phyloP scores from a whole-genome alignment of 306 rosid genomes.

The Glycine latifolia region DNA sequence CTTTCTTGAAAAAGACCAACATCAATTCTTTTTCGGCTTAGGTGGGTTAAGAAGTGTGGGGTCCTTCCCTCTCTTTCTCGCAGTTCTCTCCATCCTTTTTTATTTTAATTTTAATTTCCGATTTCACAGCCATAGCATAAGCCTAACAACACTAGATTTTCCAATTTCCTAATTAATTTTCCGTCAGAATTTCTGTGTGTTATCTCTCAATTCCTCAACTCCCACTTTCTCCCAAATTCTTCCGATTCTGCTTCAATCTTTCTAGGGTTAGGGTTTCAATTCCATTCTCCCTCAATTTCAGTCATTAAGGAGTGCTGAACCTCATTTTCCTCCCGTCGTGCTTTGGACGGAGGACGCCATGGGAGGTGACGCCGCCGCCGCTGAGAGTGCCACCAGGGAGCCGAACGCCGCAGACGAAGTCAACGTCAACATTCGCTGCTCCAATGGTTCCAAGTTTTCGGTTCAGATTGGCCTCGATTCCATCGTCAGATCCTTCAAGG shows the following conservation, averaged over 20 bases:
- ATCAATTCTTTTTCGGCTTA: slow-evolving; percentile 54
- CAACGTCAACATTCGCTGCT: slow-evolving; percentile 69
- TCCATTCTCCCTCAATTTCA: not conserved
- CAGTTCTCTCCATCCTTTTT: not conserved
- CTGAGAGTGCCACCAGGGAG: slow-evolving; percentile 49
- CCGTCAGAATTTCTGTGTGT: not conserved
- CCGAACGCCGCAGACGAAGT: slow-evolving; percentile 51
- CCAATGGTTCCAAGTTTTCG: slow-evolving; percentile 77
- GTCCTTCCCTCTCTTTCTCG: not conserved
- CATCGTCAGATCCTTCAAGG: slow-evolving; percentile 68
- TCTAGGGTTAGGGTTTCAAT: slow-evolving; percentile 52
- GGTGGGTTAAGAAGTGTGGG: slow-evolving; percentile 47
- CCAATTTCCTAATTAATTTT: not conserved
- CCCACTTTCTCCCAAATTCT: not conserved
- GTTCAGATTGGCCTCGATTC: slow-evolving; percentile 64
- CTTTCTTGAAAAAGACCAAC: slow-evolving; percentile 47
- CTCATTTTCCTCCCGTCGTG: slow-evolving; percentile 49
- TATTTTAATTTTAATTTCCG: not conserved
- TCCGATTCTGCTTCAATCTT: slow-evolving; percentile 5
- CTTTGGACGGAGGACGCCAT: slow-evolving; percentile 55
- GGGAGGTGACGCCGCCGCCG: slow-evolving; percentile 67
- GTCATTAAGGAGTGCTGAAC: not conserved
- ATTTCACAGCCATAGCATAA: not conserved
- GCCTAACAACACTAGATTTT: slow-evolving; percentile 4
- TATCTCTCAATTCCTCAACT: slow-evolving; percentile 30